phyloP scores from a whole-genome alignment of 1,284 basidiomycete species.

The Inonotus hispidus region DNA sequence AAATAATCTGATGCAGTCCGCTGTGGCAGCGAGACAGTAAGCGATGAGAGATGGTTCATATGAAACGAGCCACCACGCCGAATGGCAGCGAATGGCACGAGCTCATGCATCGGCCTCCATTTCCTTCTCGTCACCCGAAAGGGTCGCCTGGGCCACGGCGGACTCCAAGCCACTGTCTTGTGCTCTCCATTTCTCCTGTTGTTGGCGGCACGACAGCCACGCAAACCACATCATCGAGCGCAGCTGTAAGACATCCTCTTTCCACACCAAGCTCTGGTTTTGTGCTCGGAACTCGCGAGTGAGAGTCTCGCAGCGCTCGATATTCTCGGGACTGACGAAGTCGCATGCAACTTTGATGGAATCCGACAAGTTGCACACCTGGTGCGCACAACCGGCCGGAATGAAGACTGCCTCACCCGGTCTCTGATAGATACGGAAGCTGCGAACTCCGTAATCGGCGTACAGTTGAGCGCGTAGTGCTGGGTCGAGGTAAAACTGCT shows the following conservation, averaged over 20 bases:
- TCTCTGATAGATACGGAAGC: slow-evolving; percentile 82
- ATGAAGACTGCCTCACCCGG: slow-evolving; percentile 95
- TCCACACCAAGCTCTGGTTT: slow-evolving; percentile 85
- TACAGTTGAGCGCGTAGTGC: slow-evolving; percentile 63
- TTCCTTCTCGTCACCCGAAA: background rate
- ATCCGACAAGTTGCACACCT: slow-evolving; percentile 84
- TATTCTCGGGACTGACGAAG: slow-evolving; percentile 92
- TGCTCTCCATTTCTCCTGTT: slow-evolving; percentile 40
- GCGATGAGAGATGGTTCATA: too few relatives aligned
- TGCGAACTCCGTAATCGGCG: slow-evolving; percentile 64
- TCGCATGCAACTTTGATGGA: slow-evolving; percentile 97
- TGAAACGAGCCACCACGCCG: too few relatives aligned
- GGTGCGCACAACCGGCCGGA: slow-evolving; percentile 90
- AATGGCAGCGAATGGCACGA: too few relatives aligned
- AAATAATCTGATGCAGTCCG: too few relatives aligned
- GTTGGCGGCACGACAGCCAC: slow-evolving; percentile 64
- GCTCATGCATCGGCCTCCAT: background rate
- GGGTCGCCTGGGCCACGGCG: background rate
- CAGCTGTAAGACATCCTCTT: slow-evolving; percentile 90
- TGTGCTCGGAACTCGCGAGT: slow-evolving; percentile 86
- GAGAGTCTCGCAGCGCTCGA: slow-evolving; percentile 76
- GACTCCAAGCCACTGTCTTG: background rate
- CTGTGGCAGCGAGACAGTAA: too few relatives aligned
- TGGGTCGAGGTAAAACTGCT: slow-evolving; percentile 81
- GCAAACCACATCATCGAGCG: slow-evolving; percentile 92